Evolutionary conservation across 805 yeast species (phyloP).

Genomic region (Schwanniomyces yamadae): DNA sequence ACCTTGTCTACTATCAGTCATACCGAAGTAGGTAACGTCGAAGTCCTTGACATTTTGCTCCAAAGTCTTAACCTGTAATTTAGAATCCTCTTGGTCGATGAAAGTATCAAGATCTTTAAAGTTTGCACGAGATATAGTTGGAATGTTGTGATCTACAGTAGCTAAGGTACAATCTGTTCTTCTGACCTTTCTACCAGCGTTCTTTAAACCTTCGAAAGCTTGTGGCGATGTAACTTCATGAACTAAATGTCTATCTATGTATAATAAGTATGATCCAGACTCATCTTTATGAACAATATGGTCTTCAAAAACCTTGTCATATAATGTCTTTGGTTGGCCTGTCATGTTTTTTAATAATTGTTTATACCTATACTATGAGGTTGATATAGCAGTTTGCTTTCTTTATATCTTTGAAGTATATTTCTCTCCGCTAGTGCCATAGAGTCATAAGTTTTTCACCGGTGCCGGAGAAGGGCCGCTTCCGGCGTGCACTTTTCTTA

Average conservation of each 20-base stretch:
- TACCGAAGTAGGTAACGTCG: slow-evolving; percentile 88
- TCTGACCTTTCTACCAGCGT: slow-evolving; percentile 86
- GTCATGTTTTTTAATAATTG: slow-evolving; percentile 13
- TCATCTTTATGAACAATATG: slow-evolving; percentile 90
- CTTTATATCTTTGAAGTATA: background rate
- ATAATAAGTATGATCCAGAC: slow-evolving; percentile 80
- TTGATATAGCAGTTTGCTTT: background rate
- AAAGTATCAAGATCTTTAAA: slow-evolving; percentile 75
- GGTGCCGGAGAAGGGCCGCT: slow-evolving; percentile 8
- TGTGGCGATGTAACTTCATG: slow-evolving; percentile 99
- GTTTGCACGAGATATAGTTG: slow-evolving; percentile 81
- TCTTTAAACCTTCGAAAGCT: slow-evolving; percentile 92
- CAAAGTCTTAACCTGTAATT: slow-evolving; percentile 86
- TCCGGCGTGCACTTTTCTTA: background rate
- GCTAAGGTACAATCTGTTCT: slow-evolving; percentile 91
- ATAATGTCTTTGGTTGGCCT: slow-evolving; percentile 64
- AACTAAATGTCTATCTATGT: slow-evolving; percentile 94
- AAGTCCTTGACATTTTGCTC: slow-evolving; percentile 91
- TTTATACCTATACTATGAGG: background rate
- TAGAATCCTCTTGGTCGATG: slow-evolving; percentile 87
- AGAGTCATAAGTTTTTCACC: slow-evolving; percentile 8
- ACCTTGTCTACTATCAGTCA: slow-evolving; percentile 94
- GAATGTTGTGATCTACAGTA: slow-evolving; percentile 96
- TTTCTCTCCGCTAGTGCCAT: background rate
- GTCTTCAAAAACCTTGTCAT: slow-evolving; percentile 95